phyloP scores from a whole-genome alignment of 2,329 filamentous ascomycete species.

The Juglanconis oblonga region DNA sequence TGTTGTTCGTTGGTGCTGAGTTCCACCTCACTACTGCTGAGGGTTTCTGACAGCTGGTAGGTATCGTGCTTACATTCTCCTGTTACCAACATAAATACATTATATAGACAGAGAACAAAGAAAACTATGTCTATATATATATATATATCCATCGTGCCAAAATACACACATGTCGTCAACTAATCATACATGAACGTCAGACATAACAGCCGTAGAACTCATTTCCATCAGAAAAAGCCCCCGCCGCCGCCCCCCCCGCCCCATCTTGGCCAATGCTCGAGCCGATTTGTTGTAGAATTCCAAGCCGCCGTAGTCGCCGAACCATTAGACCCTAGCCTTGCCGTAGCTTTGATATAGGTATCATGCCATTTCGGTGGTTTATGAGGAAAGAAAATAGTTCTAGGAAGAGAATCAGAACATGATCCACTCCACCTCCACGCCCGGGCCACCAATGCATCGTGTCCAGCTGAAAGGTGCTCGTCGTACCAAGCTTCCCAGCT shows the following conservation, averaged over 20 bases:
- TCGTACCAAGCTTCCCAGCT: constrained; percentile 33
- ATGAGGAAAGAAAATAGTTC: not conserved
- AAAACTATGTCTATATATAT: not conserved
- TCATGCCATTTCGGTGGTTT: not conserved
- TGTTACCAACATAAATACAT: constrained; percentile 1
- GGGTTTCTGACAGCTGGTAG: not conserved
- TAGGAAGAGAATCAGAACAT: constrained; percentile 50
- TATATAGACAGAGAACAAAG: not conserved
- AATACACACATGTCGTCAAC: not conserved
- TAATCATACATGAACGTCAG: constrained; percentile 5
- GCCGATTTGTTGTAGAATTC: not conserved
- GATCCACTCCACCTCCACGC: constrained; percentile 62
- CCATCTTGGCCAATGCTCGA: too few relatives aligned
- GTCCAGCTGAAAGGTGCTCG: constrained; percentile 58
- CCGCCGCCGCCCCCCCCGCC: too few relatives aligned
- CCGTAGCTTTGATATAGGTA: not conserved
- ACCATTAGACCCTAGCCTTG: not conserved
- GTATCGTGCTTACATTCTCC: not conserved
- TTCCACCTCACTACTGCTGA: not conserved
- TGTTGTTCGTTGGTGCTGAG: not conserved
- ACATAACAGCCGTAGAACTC: not conserved
- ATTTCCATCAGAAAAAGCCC: too few relatives aligned
- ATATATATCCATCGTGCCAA: not conserved
- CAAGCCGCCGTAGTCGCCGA: not conserved
- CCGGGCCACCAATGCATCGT: constrained; percentile 53